Evolutionary conservation across 2,329 filamentous ascomycete genomes (phyloP).

Genomic region (Calonectria crousiana): DNA sequence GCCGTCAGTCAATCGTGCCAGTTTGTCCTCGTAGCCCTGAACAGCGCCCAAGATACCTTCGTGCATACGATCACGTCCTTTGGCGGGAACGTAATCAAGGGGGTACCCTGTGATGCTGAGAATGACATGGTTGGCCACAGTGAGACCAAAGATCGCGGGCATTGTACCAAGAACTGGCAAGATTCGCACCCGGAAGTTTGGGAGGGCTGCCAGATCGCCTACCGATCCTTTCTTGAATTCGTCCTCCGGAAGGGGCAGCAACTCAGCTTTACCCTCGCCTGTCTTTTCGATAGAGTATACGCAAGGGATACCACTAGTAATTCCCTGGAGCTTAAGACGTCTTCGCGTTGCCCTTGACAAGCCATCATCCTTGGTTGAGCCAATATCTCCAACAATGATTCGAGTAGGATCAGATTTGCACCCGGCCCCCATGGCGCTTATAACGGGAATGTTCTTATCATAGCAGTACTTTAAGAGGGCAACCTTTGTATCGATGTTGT

Average conservation of each 20-base stretch:
- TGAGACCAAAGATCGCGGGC: conserved; percentile 95
- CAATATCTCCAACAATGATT: conserved; percentile 92
- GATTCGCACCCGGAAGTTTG: conserved; percentile 95
- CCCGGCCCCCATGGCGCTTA: conserved; percentile 95
- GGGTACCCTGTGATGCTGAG: conserved; percentile 86
- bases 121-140: conserved; percentile 92
- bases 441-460: conserved; percentile 80
- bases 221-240: conserved; percentile 90
- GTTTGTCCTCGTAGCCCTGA: conserved; percentile 82
- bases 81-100: conserved; percentile 83
- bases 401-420: conserved; percentile 90
- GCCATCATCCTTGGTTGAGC: conserved; percentile 86
- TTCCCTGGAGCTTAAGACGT: conserved; percentile 80
- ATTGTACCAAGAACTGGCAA: conserved; percentile 95
- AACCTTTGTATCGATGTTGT: conserved; percentile 98
- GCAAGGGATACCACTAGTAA: conserved; percentile 87
- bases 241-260: conserved; percentile 88
- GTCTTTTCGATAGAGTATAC: conserved; percentile 94
- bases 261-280: conserved; percentile 88
- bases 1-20: conserved; percentile 62
- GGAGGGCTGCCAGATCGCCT: conserved; percentile 86
- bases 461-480: conserved; percentile 90
- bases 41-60: conserved; percentile 82
- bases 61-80: conserved; percentile 91
- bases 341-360: conserved; percentile 88